These are phyloP conservation scores for Chiua sp. DNA, from an alignment of 1,284 basidiomycete genomes.

Conservation along the genomic window DNA sequence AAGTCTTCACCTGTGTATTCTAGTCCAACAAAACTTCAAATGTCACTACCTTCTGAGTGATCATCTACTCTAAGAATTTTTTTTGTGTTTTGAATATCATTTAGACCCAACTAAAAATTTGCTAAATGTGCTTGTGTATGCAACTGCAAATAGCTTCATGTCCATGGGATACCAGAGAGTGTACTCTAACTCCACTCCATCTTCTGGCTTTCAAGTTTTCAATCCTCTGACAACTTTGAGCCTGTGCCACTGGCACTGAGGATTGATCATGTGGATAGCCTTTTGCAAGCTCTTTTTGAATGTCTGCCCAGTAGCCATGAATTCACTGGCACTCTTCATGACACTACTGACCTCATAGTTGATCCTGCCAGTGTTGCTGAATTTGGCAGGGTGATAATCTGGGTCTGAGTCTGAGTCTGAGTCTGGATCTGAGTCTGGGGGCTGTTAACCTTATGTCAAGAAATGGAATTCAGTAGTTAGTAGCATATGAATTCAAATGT, in stretches of 20 bases:
- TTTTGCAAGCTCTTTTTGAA: slow-evolving; percentile 99
- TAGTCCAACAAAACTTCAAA: no score
- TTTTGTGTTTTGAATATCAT: no score
- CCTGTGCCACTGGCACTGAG: slow-evolving; percentile 83
- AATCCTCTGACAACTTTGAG: slow-evolving; percentile 71
- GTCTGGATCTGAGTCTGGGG: no score
- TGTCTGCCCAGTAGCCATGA: slow-evolving; percentile 99
- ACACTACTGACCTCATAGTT: slow-evolving; percentile 95
- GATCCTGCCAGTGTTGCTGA: slow-evolving; percentile 94
- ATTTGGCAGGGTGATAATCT: slow-evolving; percentile 98
- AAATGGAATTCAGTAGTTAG: no score
- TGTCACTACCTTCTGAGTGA: no score
- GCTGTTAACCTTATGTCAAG: no score
- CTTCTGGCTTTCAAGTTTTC: slow-evolving; percentile 43
- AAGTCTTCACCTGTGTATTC: no score
- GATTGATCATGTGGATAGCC: slow-evolving; percentile 97
- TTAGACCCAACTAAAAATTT: no score
- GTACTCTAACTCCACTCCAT: slow-evolving; percentile 84
- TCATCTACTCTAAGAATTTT: no score
- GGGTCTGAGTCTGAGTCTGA: no score
- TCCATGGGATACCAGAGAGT: slow-evolving; percentile 84
- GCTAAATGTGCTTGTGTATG: no score
- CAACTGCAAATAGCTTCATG: slow-evolving; percentile 95
- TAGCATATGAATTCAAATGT: no score
- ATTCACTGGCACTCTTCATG: slow-evolving; percentile 99